Conservation (phyloP, 192 early-diverging fungal genomes). For the Allomyces javanicus region DNA sequence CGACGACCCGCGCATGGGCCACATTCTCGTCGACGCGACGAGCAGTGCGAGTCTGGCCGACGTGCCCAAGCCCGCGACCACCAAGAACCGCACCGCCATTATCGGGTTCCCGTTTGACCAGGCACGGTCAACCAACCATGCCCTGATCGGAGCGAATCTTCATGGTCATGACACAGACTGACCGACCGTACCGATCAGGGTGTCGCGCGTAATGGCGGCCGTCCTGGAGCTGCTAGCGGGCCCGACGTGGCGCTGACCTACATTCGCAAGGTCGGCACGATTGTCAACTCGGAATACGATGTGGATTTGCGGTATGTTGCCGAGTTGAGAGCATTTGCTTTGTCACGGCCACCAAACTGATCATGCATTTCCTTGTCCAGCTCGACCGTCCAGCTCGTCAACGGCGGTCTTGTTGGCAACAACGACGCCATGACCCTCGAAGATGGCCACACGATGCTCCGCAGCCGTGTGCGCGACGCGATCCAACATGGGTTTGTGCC, state of each 20-base stretch:
- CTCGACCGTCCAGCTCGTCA: too few species aligned
- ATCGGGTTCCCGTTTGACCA: too few species aligned
- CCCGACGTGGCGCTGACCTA: constrained; percentile 4
- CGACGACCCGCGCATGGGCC: background rate
- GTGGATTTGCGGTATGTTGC: background rate
- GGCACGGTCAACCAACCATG: too few species aligned
- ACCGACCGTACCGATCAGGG: background rate
- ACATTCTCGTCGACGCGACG: background rate
- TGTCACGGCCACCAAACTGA: too few species aligned
- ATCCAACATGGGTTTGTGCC: constrained; percentile 1
- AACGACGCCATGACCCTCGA: constrained; percentile 5
- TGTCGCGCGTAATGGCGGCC: constrained; percentile 7
- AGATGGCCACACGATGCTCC: constrained; percentile 4
- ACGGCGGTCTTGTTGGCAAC: background rate
- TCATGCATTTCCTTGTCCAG: too few species aligned
- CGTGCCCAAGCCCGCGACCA: too few species aligned
- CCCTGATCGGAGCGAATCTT: too few species aligned
- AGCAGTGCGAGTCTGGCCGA: too few species aligned
- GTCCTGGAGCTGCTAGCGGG: constrained; percentile 2
- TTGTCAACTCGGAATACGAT: constrained; percentile 5
- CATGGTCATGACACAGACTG: too few species aligned
- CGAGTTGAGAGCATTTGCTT: too few species aligned
- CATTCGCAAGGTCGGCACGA: constrained; percentile 3
- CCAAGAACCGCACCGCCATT: too few species aligned
- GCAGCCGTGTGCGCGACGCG: background rate